A percentile compares a stretch with the other conserved stretches of the same genome.
These are phyloP conservation scores for Talaromyces sp. DNA, from an alignment of 2,329 filamentous ascomycete species.

Conservation along the genomic window DNA sequence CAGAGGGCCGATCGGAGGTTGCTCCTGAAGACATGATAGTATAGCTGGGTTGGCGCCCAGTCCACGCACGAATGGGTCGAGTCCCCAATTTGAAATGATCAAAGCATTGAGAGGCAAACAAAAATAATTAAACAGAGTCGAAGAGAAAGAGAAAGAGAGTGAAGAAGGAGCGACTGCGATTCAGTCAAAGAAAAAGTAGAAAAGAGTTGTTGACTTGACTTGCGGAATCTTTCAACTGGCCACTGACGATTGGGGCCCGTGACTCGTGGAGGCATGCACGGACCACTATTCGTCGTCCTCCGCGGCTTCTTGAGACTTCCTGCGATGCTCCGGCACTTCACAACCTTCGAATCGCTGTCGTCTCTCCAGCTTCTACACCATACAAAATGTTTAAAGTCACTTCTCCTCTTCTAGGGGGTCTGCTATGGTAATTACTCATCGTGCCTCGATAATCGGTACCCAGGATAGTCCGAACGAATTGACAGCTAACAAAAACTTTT, in stretches of 20 bases:
- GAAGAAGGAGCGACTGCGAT: conserved; percentile 7
- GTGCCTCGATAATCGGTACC: neutral
- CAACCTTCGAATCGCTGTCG: neutral
- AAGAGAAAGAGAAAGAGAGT: conserved; percentile 18
- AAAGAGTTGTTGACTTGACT: neutral
- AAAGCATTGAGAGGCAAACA: neutral
- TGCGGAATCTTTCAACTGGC: conserved; percentile 1
- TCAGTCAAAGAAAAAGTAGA: neutral
- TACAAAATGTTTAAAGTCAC: conserved; percentile 75
- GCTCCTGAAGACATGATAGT: conserved; percentile 37
- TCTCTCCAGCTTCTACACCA: neutral
- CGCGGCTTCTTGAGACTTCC: conserved; percentile 2
- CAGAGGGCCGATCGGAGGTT: conserved; percentile 43
- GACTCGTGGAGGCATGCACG: conserved; percentile 18
- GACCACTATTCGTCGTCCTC: conserved; percentile 13
- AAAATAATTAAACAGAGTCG: conserved; percentile 25
- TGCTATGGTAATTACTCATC: conserved; percentile 63
- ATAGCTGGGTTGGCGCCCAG: conserved; percentile 3
- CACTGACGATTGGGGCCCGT: conserved; percentile 10
- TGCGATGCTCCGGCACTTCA: neutral
- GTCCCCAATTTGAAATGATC: neutral
- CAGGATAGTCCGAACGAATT: neutral
- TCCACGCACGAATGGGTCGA: conserved; percentile 3
- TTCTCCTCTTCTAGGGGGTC: conserved; percentile 69
- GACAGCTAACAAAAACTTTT: conserved; percentile 19